phyloP scores from a whole-genome alignment of 2,329 filamentous ascomycete species.

The Scedosporium minutisporum region DNA sequence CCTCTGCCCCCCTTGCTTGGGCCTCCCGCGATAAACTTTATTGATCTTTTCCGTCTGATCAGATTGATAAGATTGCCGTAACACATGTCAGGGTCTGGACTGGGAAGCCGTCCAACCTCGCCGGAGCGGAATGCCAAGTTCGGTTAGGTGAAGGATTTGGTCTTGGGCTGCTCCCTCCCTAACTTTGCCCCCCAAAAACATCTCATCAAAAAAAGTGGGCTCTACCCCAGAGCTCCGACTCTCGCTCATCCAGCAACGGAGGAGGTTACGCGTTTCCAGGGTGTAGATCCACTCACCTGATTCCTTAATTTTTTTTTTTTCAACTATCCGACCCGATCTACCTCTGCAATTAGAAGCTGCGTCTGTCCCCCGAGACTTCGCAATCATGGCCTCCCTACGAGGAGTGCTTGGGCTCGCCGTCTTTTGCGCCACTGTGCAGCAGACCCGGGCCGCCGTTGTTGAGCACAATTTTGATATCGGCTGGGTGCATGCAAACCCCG shows the following conservation, averaged over 20 bases:
- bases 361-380: not conserved
- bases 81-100: not conserved
- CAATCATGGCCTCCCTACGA: not conserved
- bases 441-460: slow-evolving; percentile 31
- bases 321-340: too few relatives aligned
- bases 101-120: not conserved
- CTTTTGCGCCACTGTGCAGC: slow-evolving; percentile 15
- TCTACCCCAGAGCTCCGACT: not conserved
- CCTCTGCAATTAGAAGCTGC: not conserved
- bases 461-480: slow-evolving; percentile 58
- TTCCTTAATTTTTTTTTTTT: not conserved
- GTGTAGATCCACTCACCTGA: too few relatives aligned
- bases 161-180: not conserved
- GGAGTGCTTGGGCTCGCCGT: not conserved
- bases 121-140: not conserved
- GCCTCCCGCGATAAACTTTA: too few relatives aligned
- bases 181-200: not conserved
- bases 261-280: too few relatives aligned
- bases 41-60: not conserved
- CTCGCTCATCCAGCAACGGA: not conserved
- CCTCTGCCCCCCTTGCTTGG: too few relatives aligned
- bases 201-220: too few relatives aligned
- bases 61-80: not conserved
- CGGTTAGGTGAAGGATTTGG: not conserved
- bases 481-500: slow-evolving; percentile 65